Base-by-base conservation (phyloP, 2,329 filamentous ascomycete genomes). In the Penicillium janthinellum region DNA sequence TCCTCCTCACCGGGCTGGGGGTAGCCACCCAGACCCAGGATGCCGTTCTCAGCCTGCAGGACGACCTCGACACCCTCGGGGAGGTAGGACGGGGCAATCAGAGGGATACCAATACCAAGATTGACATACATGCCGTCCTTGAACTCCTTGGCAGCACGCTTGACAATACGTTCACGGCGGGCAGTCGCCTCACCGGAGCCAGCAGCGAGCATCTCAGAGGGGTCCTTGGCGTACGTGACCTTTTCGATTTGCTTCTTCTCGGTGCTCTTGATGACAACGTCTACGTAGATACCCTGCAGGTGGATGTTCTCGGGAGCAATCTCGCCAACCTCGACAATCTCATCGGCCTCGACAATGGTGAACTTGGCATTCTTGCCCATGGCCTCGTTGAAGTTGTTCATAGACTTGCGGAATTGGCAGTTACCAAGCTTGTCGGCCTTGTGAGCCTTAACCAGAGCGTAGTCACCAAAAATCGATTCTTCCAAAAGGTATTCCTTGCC, bases 61-160 rank as follows among this genome's bases (percentile, higher is more conserved):
- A 91, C 90, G 42, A 96, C 91, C 64, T 89, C 86, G 17, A 87
- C 83, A 56, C 84, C 85, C 1, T 84, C 75, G 7, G 89, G 86
- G 3, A 96, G 79, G 74, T 90, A 93, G 2, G 87, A 88, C 0
- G 91, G 90, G 1, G 91, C 90, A 35, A 95, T 82, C 47, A 91
- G 94, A 1, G 91, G 92, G 76, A 96, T 92, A 20, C 91, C 85
- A 66, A 96, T 95, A 64, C 91, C 91, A 45, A 96, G 71, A 94
- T 96, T 75, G 70, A 91, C 91, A 76, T 95, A 95, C 90, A 94
- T 94, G 79, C 91, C 91, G 75, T 95, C 84, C 76, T 91, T 89
- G 64, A 96, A 83, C 77, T 96, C 92, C 77, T 90, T 88, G 0
- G 91, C 89, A 0, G 91, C 90, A 48, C 92, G 84, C 66, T 84